Base-by-base conservation (phyloP, 2,329 filamentous ascomycete genomes). In the Colletotrichum lini region DNA sequence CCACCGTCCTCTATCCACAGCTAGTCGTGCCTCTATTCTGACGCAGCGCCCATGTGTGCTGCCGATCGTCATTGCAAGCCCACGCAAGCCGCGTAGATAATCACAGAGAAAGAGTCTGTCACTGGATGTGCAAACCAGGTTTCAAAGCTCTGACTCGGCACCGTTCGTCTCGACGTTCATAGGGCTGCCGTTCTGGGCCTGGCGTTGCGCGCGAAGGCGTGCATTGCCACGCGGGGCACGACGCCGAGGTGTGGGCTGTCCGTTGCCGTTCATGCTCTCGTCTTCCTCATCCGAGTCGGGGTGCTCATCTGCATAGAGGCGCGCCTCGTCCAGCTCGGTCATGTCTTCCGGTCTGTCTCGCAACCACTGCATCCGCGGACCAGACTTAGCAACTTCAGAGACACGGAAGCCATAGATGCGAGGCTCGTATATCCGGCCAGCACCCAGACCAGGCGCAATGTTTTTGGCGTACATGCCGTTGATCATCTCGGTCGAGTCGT, bases 341-440 rank as follows among this genome's bases (percentile, higher is more conserved):
- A 98, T 87, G 78, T 98, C 90, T 16, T 87, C 86, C 0, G 96
- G 96, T 79, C 95, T 93, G 82, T 93, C 91, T 75, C 96, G 91
- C 76, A 99, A 85, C 96, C 96, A 99, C 80, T 95, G 95, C 96
- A 99, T 99, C 72, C 96, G 89, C 15, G 96, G 96, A 0, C 96
- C 96, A 30, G 94, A 95, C 75, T 93, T 91, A 52, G 96, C 94
- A 69, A 95, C 88, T 82, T 98, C 96, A 21, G 94, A 96, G 26
- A 99, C 96, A 73, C 93, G 90, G 85, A 99, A 99, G 38, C 96
- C 96, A 82, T 98, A 99, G 80, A 99, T 98, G 75, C 92, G 93
- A 70, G 96, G 95, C 79, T 98, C 94, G 83, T 98, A 98, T 77
- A 98, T 94, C 80, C 91, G 94, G 70, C 91, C 90, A 59, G 85